Percentiles rank a stretch among this genome's conserved stretches.
Evolutionary conservation across 1,284 basidiomycete genomes (phyloP).

Genomic region (Spongispora temasekensis): DNA sequence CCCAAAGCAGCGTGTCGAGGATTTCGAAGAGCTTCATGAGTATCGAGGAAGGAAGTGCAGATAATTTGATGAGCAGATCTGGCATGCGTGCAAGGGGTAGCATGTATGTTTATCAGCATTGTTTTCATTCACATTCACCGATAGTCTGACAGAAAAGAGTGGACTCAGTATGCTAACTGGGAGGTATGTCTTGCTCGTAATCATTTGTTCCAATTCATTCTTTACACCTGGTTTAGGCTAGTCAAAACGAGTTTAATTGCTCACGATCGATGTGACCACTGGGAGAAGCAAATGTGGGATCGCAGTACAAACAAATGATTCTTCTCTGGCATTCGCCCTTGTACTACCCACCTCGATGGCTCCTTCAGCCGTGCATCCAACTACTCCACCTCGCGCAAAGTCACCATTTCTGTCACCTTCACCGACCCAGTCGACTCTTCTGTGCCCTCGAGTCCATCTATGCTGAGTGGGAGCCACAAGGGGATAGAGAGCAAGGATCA

Average conservation of each 20-base stretch:
- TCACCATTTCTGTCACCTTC: conserved; percentile 66
- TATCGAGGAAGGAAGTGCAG: conserved; percentile 93
- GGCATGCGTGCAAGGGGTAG: conserved; percentile 89
- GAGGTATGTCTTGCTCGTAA: conserved; percentile 47
- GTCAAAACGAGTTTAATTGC: conserved; percentile 93
- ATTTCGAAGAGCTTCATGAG: conserved; percentile 96
- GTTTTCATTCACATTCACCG: conserved; percentile 2
- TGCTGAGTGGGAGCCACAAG: conserved; percentile 57
- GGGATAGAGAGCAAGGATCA: conserved; percentile 45
- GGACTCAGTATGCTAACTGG: conserved; percentile 84
- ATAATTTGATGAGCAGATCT: conserved; percentile 95
- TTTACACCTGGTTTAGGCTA: conserved; percentile 57
- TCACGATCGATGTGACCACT: conserved; percentile 94
- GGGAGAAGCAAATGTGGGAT: conserved; percentile 23
- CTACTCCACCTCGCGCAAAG: conserved; percentile 55
- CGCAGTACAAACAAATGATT: conserved; percentile 32
- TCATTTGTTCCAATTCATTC: background rate
- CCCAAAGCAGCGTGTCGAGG: conserved; percentile 94
- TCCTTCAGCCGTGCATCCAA: conserved; percentile 40
- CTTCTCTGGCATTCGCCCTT: conserved; percentile 58
- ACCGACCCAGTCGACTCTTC: conserved; percentile 52
- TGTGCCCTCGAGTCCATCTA: conserved; percentile 61
- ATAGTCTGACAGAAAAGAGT: conserved; percentile 61
- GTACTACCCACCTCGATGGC: conserved; percentile 74
- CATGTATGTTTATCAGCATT: conserved; percentile 51